Evolutionary conservation across 768 basidiomycete species (phyloP).

Genomic region (Lentinula raphanica): DNA sequence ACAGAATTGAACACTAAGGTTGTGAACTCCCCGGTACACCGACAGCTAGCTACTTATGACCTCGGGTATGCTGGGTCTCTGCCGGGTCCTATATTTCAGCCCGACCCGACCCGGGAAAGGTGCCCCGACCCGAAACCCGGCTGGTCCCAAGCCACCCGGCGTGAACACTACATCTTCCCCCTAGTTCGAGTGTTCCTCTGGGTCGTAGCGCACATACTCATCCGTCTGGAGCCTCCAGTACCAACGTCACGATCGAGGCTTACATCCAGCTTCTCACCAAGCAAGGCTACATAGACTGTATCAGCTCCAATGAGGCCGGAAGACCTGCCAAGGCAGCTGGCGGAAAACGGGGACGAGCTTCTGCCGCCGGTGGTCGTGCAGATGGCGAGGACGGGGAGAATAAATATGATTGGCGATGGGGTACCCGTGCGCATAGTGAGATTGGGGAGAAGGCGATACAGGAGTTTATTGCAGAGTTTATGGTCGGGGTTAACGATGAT

Average conservation of each 20-base stretch:
- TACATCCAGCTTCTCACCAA: slow-evolving; percentile 60
- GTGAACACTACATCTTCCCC: slow-evolving; percentile 68
- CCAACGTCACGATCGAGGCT: slow-evolving; percentile 48
- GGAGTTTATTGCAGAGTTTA: slow-evolving; percentile 75
- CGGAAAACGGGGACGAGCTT: slow-evolving; percentile 49
- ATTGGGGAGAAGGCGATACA: slow-evolving; percentile 76
- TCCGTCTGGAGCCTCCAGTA: neutral
- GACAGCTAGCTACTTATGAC: no score
- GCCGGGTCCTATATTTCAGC: no score
- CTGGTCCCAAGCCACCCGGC: no score
- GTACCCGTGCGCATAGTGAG: slow-evolving; percentile 71
- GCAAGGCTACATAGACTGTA: slow-evolving; percentile 77
- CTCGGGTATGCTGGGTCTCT: slow-evolving; percentile 61
- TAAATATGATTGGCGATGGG: slow-evolving; percentile 82
- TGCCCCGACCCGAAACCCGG: no score
- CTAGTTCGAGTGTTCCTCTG: slow-evolving; percentile 44
- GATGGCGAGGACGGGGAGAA: slow-evolving; percentile 31
- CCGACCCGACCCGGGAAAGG: no score
- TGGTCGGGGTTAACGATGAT: slow-evolving; percentile 41
- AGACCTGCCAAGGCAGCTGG: slow-evolving; percentile 33
- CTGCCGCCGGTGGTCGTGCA: slow-evolving; percentile 16
- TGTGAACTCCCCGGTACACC: no score
- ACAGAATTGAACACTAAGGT: no score
- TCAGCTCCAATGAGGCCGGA: slow-evolving; percentile 41
- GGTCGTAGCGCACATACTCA: slow-evolving; percentile 27